Conservation (phyloP, 2,329 filamentous ascomycete genomes). For the Trichoderma cornu-damae region DNA sequence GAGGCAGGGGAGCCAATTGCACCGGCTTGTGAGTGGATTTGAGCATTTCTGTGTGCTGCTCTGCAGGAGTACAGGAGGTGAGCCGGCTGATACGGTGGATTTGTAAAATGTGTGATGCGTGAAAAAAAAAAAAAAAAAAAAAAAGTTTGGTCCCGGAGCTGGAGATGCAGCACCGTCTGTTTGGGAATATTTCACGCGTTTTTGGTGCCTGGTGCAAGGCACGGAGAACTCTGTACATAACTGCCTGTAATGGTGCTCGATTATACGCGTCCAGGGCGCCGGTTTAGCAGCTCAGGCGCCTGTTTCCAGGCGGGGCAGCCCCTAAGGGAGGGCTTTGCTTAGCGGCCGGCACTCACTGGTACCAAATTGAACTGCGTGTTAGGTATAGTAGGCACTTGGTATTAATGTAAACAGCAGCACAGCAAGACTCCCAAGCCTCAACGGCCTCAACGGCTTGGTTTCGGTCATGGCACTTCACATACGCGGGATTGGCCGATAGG, state of each 20-base stretch:
- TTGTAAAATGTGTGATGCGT: background rate
- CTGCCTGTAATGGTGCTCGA: too few relatives aligned
- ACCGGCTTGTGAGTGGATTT: constrained; percentile 68
- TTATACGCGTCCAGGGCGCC: background rate
- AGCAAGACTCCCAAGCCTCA: too few relatives aligned
- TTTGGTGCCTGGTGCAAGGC: background rate
- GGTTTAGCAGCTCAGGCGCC: background rate
- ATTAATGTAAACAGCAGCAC: too few relatives aligned
- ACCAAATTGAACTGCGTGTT: background rate
- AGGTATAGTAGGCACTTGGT: too few relatives aligned
- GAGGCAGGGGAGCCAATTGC: constrained; percentile 55
- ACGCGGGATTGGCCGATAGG: too few relatives aligned
- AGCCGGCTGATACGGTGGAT: background rate
- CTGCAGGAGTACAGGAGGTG: background rate
- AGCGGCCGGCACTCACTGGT: background rate
- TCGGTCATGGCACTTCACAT: too few relatives aligned
- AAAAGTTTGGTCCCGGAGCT: constrained; percentile 1
- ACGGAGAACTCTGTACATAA: too few relatives aligned
- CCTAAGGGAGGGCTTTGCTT: background rate
- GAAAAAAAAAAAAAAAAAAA: background rate
- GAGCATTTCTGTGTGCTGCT: constrained; percentile 43
- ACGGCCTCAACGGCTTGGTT: too few relatives aligned
- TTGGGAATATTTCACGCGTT: constrained; percentile 3
- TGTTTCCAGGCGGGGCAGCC: background rate
- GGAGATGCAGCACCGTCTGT: background rate